Evolutionary conservation across 2,329 filamentous ascomycete species (phyloP).

Genomic region (Truncatella angustata): DNA sequence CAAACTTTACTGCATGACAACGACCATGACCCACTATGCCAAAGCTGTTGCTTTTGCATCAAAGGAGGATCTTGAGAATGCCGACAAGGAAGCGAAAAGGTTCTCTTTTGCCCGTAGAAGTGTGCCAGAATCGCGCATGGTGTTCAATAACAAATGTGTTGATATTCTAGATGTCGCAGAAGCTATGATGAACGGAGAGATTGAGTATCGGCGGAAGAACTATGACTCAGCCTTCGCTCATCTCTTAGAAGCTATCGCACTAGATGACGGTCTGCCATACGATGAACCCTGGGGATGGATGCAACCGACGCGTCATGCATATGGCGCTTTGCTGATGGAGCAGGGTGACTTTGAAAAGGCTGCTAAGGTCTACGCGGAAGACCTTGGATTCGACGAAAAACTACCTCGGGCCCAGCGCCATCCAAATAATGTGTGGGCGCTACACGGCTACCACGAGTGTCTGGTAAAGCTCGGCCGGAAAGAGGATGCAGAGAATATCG

Average conservation of each 20-base stretch:
- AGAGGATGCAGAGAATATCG: slow-evolving; percentile 32
- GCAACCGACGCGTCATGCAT: slow-evolving; percentile 70
- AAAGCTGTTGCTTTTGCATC: slow-evolving; percentile 66
- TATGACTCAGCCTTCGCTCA: slow-evolving; percentile 57
- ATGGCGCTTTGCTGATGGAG: slow-evolving; percentile 67
- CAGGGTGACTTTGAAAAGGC: slow-evolving; percentile 59
- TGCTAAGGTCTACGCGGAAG: slow-evolving; percentile 55
- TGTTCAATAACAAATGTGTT: slow-evolving; percentile 66
- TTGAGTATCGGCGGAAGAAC: slow-evolving; percentile 65
- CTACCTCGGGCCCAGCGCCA: slow-evolving; percentile 65
- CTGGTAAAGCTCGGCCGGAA: slow-evolving; percentile 51
- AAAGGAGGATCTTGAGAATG: slow-evolving; percentile 51
- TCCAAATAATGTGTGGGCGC: slow-evolving; percentile 72
- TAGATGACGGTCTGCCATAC: slow-evolving; percentile 65
- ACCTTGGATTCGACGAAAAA: slow-evolving; percentile 58
- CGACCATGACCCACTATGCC: slow-evolving; percentile 66
- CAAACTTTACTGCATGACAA: slow-evolving; percentile 66
- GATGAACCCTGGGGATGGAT: slow-evolving; percentile 81
- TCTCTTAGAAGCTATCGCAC: slow-evolving; percentile 54
- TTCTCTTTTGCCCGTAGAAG: slow-evolving; percentile 50
- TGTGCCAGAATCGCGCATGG: slow-evolving; percentile 58
- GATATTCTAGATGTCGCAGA: slow-evolving; percentile 62
- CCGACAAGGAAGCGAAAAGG: slow-evolving; percentile 45
- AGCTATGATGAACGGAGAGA: slow-evolving; percentile 72
- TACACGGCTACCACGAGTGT: slow-evolving; percentile 73